Conservation (phyloP, 257 asterid genomes). For the Ligustrum vulgare region DNA sequence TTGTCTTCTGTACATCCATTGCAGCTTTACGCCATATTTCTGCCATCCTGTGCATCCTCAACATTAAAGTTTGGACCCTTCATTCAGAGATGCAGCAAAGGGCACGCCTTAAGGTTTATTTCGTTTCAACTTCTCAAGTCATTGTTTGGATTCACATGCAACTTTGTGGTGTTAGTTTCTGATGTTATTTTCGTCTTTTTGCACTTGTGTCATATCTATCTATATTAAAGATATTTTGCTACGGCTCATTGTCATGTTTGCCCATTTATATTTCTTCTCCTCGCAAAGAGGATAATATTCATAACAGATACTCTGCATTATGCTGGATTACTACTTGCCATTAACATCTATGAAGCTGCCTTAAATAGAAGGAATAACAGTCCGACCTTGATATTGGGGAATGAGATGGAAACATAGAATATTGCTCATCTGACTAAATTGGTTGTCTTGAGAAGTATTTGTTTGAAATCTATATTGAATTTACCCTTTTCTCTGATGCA, state of each 20-base stretch:
- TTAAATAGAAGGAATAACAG: background rate
- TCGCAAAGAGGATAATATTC: background rate
- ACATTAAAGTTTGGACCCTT: conserved; percentile 68
- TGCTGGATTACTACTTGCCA: conserved; percentile 1
- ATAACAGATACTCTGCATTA: background rate
- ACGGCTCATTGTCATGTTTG: background rate
- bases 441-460: conserved; percentile 10
- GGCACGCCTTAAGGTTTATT: conserved; percentile 85
- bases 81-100: conserved; percentile 99
- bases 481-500: background rate
- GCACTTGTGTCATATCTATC: background rate
- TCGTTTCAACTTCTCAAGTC: conserved; percentile 15
- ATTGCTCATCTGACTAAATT: background rate
- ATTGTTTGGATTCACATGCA: conserved; percentile 3
- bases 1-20: conserved; percentile 91
- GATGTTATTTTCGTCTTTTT: background rate
- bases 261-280: conserved; percentile 4
- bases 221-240: background rate
- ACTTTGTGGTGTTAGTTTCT: conserved; percentile 9
- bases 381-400: background rate
- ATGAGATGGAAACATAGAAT: background rate
- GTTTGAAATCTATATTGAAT: background rate
- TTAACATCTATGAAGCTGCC: background rate
- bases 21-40: conserved; percentile 92
- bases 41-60: conserved; percentile 69